Conservation (phyloP, 129 eudicot genomes). For the sunflower (Helianthus annuus) region DNA sequence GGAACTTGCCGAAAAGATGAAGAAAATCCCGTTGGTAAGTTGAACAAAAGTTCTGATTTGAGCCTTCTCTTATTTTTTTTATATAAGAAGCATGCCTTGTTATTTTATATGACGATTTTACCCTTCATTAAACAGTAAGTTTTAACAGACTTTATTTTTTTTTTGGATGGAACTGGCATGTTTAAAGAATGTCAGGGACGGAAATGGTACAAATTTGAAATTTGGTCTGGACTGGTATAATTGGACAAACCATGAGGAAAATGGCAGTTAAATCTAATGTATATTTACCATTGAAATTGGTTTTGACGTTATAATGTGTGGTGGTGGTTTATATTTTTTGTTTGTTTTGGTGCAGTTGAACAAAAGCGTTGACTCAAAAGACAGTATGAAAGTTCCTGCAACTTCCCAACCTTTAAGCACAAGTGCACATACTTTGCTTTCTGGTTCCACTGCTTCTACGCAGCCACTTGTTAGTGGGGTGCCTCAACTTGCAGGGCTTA, state of each 20-base stretch:
- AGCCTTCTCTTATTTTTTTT: too few relatives aligned
- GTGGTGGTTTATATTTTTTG: neutral
- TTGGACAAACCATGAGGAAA: too few relatives aligned
- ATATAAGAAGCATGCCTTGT: neutral
- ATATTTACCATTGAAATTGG: neutral
- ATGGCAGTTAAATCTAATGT: too few relatives aligned
- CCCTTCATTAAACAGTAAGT: too few relatives aligned
- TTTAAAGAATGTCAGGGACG: too few relatives aligned
- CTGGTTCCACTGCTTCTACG: conserved; percentile 36
- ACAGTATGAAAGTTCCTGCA: conserved; percentile 37
- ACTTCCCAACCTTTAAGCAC: conserved; percentile 40
- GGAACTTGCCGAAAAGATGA: conserved; percentile 74
- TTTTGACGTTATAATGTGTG: neutral
- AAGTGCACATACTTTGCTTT: conserved; percentile 23
- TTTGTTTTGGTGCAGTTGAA: conserved; percentile 48
- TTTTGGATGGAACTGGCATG: too few relatives aligned
- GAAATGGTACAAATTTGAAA: too few relatives aligned
- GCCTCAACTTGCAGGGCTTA: conserved; percentile 75
- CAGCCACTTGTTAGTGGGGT: conserved; percentile 47
- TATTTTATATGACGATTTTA: neutral
- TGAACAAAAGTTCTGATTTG: neutral
- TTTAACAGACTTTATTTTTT: too few relatives aligned
- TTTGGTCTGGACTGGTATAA: too few relatives aligned
- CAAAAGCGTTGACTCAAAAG: conserved; percentile 51
- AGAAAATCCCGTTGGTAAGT: conserved; percentile 74